Conservation (phyloP, 2,329 filamentous ascomycete genomes). For the Sarocladium kiliense region DNA sequence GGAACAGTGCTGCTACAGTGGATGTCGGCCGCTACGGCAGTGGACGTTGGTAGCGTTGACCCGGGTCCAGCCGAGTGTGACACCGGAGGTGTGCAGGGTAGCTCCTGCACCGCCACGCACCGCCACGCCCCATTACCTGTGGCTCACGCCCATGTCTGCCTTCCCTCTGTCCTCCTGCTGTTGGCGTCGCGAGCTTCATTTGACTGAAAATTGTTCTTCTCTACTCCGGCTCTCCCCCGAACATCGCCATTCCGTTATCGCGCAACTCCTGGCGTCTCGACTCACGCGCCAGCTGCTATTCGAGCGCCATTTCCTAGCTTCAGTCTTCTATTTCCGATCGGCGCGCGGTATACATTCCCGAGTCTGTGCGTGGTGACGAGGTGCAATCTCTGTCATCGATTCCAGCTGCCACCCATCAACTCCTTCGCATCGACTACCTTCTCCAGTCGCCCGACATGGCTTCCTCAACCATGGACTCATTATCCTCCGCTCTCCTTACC, state of each 20-base stretch:
- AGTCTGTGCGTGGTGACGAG: not conserved
- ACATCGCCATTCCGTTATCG: constrained; percentile 5
- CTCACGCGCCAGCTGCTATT: constrained; percentile 1
- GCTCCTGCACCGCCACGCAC: not conserved
- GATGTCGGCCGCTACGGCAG: not conserved
- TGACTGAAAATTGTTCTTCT: constrained; percentile 9
- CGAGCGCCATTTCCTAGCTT: not conserved
- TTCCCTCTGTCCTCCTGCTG: not conserved
- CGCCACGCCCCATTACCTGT: not conserved
- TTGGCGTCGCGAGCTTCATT: constrained; percentile 1
- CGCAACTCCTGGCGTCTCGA: constrained; percentile 5
- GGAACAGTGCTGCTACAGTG: not conserved
- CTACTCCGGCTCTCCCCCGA: not conserved
- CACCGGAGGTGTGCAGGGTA: too few relatives aligned
- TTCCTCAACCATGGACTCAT: constrained; percentile 45
- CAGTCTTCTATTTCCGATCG: not conserved
- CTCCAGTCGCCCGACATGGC: constrained; percentile 35
- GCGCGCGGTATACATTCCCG: not conserved
- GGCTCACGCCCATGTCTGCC: constrained; percentile 1
- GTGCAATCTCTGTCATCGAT: constrained; percentile 8
- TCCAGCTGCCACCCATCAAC: not conserved
- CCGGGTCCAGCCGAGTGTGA: constrained; percentile 1
- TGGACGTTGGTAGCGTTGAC: not conserved
- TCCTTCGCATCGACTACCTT: not conserved
- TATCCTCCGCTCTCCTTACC: constrained; percentile 59